Base-by-base conservation (phyloP, 352 stramenopile genomes). In the Globisporangium viniferum region DNA sequence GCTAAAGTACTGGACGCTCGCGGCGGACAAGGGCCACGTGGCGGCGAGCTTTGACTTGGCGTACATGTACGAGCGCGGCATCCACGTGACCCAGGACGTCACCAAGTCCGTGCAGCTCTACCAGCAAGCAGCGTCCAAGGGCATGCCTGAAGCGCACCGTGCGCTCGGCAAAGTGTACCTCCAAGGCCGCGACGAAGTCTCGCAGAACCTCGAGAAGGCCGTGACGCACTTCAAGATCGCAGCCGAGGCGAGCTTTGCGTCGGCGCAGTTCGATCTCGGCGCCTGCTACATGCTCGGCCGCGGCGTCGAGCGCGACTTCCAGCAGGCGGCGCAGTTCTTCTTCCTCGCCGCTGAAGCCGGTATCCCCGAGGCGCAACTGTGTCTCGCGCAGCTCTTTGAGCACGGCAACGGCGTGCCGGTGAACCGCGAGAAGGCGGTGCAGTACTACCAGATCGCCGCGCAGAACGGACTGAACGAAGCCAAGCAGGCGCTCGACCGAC, bases 201-300 rank as follows among this genome's bases (percentile, higher is more conserved):
- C 22, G 9, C 33, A 24, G 5, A 59, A 84, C 65, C 69, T 69
- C 0, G 57, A 73, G 44, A 73, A 78, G 22, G 87, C 85, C 2
- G 77, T 79, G 7, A 59, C 62, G n/a, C 78, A 89, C 68, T 91
- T 94, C 59, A 80, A 76, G 15, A 74, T 71, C 2, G 88, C 88
- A 10, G 88, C 88, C 9, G 82, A 90, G 36, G 76, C 77, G 44
- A 84, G 88, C 20, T 73, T 89, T 44, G 72, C 79, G 9, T 62
- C 71, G 29, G 86, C 88, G 27, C 85, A 93, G 68, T 95, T 95
- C 69, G 84, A 93, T 67, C 56, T 95, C 0, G 88, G 84, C n/a
- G 86, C 84, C 36, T 94, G 86, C 68, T 92, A 84, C 62, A 82
- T 91, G 75, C 73, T 95, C 35, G 88, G 82, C n/a, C 82, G 84